Percentiles rank a stretch among this genome's conserved stretches.
phyloP scores from a whole-genome alignment of 2,329 filamentous ascomycete genomes.

The Paecilomyces dactylethromorphus region DNA sequence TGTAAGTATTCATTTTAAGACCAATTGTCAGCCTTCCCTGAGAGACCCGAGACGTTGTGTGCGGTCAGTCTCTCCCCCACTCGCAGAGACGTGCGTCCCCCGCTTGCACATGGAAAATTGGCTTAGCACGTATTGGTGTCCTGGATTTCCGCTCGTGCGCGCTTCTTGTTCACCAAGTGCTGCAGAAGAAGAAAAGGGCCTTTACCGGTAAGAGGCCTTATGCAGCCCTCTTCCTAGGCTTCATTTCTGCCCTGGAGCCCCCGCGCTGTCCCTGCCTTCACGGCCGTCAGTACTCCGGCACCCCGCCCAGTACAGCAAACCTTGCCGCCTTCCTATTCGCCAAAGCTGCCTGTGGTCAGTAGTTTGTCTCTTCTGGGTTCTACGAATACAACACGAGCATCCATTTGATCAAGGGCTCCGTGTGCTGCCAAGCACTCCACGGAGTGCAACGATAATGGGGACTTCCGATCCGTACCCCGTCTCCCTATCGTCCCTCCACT shows the following conservation, averaged over 20 bases:
- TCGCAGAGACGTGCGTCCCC: background rate
- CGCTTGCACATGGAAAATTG: background rate
- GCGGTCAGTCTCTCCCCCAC: background rate
- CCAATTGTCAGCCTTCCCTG: background rate
- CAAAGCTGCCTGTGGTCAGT: background rate
- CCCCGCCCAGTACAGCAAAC: background rate
- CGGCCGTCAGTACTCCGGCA: background rate
- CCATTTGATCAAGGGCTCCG: background rate
- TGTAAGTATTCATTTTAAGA: background rate
- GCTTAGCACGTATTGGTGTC: background rate
- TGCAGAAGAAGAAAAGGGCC: too few relatives aligned
- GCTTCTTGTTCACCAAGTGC: background rate
- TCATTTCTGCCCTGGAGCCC: background rate
- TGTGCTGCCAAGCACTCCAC: background rate
- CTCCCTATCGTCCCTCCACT: constrained; percentile 43
- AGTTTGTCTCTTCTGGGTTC: background rate
- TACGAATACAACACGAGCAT: background rate
- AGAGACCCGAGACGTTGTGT: background rate
- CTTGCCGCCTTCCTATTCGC: background rate
- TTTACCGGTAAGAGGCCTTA: background rate
- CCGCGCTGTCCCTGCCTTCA: background rate
- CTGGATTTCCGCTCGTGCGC: background rate
- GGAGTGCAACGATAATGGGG: constrained; percentile 15
- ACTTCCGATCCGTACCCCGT: constrained; percentile 22
- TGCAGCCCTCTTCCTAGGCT: background rate